Evolutionary conservation across 129 eudicot species (phyloP), one percentile per base, ranked within the genome.

Genomic region (Cynara cardunculus): DNA sequence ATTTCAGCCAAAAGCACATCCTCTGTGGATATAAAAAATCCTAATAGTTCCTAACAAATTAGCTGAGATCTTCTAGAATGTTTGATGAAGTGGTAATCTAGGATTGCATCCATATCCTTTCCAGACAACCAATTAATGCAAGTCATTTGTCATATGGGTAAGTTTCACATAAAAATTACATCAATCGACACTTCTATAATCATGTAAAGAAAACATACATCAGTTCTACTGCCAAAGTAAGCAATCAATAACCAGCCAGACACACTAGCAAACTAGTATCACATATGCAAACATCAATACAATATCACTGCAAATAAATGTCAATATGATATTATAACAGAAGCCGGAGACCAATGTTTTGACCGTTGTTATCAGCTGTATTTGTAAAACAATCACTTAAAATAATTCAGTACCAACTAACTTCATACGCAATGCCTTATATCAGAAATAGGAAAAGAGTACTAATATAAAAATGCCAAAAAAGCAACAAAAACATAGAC

Each of bases 401-500:
- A 1, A 62, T 72, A 64, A 72, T 25, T 61, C 71, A 19, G 65
- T 32, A 72, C 65, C 84, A 80, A 61, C 44, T 61, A 24, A 56
- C 77, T 71, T 34, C 78, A 26, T 72, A 61, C 21, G 46, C 78
- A 80, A 35, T 72, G 39, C 39, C 25, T 34, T 18, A 72, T 61
- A 59, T 72, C 12, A 24, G 5, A 31, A 61, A 73, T 28, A 80
- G 64, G 13, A 61, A 76, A 10, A 25, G 4, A 64, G 64, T 75
- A n/a, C 11, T 7, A 46, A 18, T 75, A 71, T 74, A 18, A 30
- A 73, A 66, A 71, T 13, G 22, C 27, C 16, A 39, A 25, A 46
- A 56, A 39, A 11, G n/a, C 30, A 19, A 71, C 24, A 13, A 80
- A 68, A 4, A 78, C 19, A 44, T 73, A 56, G 44, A 76, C 37